Evolutionary conservation across 2,329 filamentous ascomycete genomes (phyloP).

Genomic region (Polychaeton citri): DNA sequence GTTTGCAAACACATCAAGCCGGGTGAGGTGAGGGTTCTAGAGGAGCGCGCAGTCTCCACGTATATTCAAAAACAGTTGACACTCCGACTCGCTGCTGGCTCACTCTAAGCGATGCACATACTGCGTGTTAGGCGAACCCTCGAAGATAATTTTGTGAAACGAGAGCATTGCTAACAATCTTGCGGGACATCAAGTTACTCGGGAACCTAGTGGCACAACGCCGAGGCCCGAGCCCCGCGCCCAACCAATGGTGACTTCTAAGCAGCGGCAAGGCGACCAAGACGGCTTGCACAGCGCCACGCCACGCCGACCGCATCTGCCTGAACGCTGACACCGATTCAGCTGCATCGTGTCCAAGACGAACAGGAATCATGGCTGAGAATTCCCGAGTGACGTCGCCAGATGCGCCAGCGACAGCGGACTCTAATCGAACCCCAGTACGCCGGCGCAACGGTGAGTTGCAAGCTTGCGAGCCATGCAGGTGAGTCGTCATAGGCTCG

Average conservation of each 20-base stretch:
- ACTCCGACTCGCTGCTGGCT: too few species aligned
- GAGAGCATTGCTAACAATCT: too few species aligned
- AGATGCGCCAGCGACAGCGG: not conserved
- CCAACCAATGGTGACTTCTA: not conserved
- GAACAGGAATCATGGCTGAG: not conserved
- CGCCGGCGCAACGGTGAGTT: constrained; percentile 12
- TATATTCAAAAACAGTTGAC: too few species aligned
- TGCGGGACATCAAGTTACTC: too few species aligned
- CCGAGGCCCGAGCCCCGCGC: not conserved
- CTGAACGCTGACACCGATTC: not conserved
- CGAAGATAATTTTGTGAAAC: too few species aligned
- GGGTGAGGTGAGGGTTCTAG: too few species aligned
- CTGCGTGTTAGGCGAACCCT: too few species aligned
- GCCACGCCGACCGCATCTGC: not conserved
- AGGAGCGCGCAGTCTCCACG: too few species aligned
- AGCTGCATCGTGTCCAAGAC: not conserved
- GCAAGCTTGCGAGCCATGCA: constrained; percentile 3
- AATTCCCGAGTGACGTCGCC: not conserved
- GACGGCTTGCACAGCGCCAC: not conserved
- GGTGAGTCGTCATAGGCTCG: not conserved
- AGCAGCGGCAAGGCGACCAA: not conserved
- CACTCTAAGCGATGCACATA: too few species aligned
- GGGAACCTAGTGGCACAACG: too few species aligned
- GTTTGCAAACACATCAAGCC: too few species aligned
- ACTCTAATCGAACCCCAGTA: not conserved